phyloP scores from a whole-genome alignment of 148 eudicot genomes.

The Arbutus unedo region DNA sequence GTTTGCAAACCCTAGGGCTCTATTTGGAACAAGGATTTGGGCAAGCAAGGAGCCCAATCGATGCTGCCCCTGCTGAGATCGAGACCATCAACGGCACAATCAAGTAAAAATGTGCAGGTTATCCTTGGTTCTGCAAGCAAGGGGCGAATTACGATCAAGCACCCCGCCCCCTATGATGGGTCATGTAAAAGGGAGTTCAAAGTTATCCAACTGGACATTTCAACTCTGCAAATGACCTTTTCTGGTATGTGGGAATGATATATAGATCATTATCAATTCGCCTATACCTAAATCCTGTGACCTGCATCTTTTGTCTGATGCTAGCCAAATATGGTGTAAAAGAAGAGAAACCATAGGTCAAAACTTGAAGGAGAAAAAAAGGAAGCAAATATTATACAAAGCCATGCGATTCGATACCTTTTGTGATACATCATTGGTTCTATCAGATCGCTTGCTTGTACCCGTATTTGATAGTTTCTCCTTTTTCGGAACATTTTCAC shows the following conservation, averaged over 20 bases:
- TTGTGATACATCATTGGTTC: slow-evolving; percentile 39
- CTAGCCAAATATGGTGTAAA: background rate
- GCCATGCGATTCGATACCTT: slow-evolving; percentile 44
- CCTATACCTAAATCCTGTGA: no score
- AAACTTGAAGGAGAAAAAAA: background rate
- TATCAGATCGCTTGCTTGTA: slow-evolving; percentile 34
- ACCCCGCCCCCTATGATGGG: no score
- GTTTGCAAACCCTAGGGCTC: background rate
- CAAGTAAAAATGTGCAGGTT: no score
- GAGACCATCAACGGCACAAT: no score
- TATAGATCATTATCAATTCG: no score
- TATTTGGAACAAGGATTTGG: background rate
- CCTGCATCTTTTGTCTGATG: no score
- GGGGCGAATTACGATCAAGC: no score
- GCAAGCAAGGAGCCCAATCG: background rate
- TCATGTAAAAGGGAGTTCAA: no score
- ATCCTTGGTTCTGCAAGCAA: background rate
- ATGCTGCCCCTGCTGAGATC: no score
- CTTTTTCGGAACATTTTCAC: slow-evolving; percentile 31
- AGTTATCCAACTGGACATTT: no score
- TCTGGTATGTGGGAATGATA: no score
- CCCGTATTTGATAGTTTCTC: slow-evolving; percentile 23
- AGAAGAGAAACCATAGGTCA: background rate
- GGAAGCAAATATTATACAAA: background rate
- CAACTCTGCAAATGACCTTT: no score